Percentiles rank a stretch among this genome's conserved stretches.
These are phyloP conservation scores for Pyricularia sp. DNA, from an alignment of 2,329 filamentous ascomycete species.

Conservation along the genomic window DNA sequence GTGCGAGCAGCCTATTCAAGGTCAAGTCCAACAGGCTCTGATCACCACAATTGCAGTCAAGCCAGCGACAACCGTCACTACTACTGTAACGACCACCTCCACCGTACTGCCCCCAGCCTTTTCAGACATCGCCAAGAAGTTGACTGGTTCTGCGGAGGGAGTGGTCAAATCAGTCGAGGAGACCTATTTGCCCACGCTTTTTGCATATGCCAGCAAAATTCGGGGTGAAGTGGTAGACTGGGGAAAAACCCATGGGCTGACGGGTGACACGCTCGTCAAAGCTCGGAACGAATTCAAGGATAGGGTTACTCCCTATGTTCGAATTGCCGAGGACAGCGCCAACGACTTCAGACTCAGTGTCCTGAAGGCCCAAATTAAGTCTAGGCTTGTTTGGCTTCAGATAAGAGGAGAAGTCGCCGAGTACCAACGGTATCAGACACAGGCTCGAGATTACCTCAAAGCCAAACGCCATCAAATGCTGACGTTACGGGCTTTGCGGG, in stretches of 20 bases:
- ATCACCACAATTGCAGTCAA: not conserved
- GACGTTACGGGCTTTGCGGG: not conserved
- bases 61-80: not conserved
- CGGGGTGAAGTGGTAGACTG: not conserved
- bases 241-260: not conserved
- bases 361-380: conserved; percentile 36
- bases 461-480: conserved; percentile 11
- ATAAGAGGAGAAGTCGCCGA: conserved; percentile 32
- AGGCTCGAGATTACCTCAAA: conserved; percentile 17
- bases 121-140: not conserved
- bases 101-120: not conserved
- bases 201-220: not conserved
- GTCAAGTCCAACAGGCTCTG: not conserved
- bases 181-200: not conserved
- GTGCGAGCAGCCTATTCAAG: not conserved
- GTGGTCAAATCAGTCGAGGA: not conserved
- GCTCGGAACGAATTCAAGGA: not conserved
- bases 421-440: conserved; percentile 34
- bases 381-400: conserved; percentile 44
- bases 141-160: not conserved
- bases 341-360: conserved; percentile 29
- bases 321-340: conserved; percentile 21
- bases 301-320: not conserved
- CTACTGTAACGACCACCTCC: conserved; percentile 2
- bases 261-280: not conserved